phyloP scores from a whole-genome alignment of 2,329 filamentous ascomycete genomes.

The Nothophoma quercina region DNA sequence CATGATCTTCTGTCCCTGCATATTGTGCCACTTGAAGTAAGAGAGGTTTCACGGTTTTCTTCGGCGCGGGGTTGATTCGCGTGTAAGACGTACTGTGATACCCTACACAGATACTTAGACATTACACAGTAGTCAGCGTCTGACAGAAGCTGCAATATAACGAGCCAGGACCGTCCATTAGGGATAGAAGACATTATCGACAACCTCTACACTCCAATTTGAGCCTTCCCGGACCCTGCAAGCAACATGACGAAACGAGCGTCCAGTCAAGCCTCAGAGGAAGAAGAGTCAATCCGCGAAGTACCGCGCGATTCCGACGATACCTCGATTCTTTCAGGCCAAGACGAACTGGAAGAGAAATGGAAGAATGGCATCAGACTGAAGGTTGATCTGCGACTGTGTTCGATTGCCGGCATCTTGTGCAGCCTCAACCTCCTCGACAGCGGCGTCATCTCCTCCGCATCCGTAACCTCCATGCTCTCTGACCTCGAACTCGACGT shows the following conservation, averaged over 20 bases:
- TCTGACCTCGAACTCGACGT: constrained; percentile 66
- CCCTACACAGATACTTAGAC: neutral
- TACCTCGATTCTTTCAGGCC: constrained; percentile 11
- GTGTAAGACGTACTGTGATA: neutral
- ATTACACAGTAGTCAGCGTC: neutral
- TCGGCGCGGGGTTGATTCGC: neutral
- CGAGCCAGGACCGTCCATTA: neutral
- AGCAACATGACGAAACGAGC: constrained; percentile 23
- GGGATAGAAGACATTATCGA: too few relatives aligned
- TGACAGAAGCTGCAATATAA: neutral
- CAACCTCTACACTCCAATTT: neutral
- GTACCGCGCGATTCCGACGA: constrained; percentile 21
- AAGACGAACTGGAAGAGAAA: constrained; percentile 31
- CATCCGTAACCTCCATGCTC: constrained; percentile 73
- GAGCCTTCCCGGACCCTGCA: too few relatives aligned
- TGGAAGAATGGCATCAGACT: constrained; percentile 61
- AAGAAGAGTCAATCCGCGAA: constrained; percentile 24
- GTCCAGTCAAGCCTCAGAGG: constrained; percentile 22
- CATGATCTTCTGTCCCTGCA: constrained; percentile 3
- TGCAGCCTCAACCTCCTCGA: constrained; percentile 75
- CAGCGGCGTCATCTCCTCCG: constrained; percentile 73
- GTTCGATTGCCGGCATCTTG: constrained; percentile 74
- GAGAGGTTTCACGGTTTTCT: neutral
- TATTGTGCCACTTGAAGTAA: neutral
- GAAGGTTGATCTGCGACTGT: constrained; percentile 73